Evolutionary conservation across 2,329 filamentous ascomycete species (phyloP), one percentile per base, ranked within the genome.

Genomic region (Fusarium miscanthi): DNA sequence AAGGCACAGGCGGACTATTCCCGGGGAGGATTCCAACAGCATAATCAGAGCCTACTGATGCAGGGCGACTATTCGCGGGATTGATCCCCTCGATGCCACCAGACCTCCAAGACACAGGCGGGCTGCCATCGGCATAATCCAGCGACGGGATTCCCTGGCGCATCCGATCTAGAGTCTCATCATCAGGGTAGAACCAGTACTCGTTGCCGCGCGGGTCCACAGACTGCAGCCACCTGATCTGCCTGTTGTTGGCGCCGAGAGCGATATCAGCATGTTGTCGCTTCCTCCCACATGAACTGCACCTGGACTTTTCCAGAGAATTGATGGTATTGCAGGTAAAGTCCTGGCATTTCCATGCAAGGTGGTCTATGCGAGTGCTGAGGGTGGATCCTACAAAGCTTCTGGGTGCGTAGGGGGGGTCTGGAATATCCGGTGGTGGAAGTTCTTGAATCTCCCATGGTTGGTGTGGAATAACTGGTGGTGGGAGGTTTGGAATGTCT

Each of bases 221-320:
- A n/a, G 1, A 0, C 16, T 3, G 1, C 5, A 48, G 27, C 21
- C 16, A 31, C 10, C 45, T 27, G 45, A 48, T 48, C 8, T 3
- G 8, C 9, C 0, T 6, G 27, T 8, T 0, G 3, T 12, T 0
- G 21, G 8, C 1, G 16, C 5, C 5, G 27, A 31, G 10, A 48
- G 45, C 45, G 14, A 21, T 3, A 17, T 5, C 23, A 41, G 4
- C 4, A 7, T 8, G 7, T 41, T 9, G 9, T 25, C 41, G 41
- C 12, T 5, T 6, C 19, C 8, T 2, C n/a, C n/a, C 1, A 17
- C 42, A 45, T 12, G 4, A 5, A 2, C 1, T 9, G 23, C 23
- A 27, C 8, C 3, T 0, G 23, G 10, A 8, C 12, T 1, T 0
- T 23, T 5, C 8, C 7, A 45, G 19, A 25, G 3, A 1, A 23